Conservation (phyloP, 345 rosid genomes). For the Trapa bicornis region DNA sequence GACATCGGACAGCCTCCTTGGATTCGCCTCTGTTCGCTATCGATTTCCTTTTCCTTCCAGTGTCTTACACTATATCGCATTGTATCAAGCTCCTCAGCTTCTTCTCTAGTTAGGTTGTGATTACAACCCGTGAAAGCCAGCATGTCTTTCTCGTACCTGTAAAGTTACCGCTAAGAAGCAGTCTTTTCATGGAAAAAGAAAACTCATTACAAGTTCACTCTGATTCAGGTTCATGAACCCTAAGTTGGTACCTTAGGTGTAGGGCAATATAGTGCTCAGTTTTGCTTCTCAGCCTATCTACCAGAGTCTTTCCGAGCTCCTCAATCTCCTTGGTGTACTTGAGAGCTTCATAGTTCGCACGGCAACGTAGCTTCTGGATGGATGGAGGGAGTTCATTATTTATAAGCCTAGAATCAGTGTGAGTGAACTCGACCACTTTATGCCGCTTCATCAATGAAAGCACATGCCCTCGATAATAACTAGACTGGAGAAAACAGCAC, state of each 20-base stretch:
- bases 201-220: not conserved
- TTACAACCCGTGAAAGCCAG: slow-evolving; percentile 96
- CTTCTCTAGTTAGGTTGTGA: slow-evolving; percentile 68
- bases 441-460: slow-evolving; percentile 50
- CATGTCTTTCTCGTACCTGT: slow-evolving; percentile 99
- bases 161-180: not conserved
- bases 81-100: slow-evolving; percentile 57
- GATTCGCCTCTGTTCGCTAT: slow-evolving; percentile 46
- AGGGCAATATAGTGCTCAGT: slow-evolving; percentile 72
- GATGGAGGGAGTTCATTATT: slow-evolving; percentile 74
- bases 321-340: slow-evolving; percentile 51
- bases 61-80: slow-evolving; percentile 80
- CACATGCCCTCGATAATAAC: slow-evolving; percentile 77
- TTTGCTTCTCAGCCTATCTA: slow-evolving; percentile 54
- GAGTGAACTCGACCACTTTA: slow-evolving; percentile 82
- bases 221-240: not conserved
- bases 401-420: slow-evolving; percentile 79
- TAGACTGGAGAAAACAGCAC: slow-evolving; percentile 47
- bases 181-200: not conserved
- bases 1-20: slow-evolving; percentile 98
- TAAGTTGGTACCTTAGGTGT: slow-evolving; percentile 54
- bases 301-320: slow-evolving; percentile 55
- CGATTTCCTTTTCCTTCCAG: slow-evolving; percentile 98
- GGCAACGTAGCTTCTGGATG: slow-evolving; percentile 77
- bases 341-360: slow-evolving; percentile 86